Evolutionary conservation across 345 rosid genomes (phyloP).

Genomic region (Capsella bursapastoris): DNA sequence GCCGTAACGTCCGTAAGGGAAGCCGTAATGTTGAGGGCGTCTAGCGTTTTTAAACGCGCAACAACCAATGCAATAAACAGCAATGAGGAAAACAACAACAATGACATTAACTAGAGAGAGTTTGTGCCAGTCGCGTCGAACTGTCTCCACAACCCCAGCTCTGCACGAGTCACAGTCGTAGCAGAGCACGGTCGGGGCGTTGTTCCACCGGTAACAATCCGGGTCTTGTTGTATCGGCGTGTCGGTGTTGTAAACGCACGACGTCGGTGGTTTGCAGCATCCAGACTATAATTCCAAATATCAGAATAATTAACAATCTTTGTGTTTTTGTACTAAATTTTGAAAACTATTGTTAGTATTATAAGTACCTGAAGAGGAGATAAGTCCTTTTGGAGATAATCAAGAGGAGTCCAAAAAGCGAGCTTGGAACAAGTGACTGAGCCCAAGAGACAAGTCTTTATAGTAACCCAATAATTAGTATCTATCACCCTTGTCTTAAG

Average conservation of each 20-base stretch:
- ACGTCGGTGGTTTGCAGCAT: conserved; percentile 94
- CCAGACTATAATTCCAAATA: conserved; percentile 64
- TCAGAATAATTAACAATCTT: neutral
- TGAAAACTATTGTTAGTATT: neutral
- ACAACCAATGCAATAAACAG: conserved; percentile 72
- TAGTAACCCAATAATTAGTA: conserved; percentile 66
- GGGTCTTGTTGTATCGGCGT: conserved; percentile 63
- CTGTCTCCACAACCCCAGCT: conserved; percentile 85
- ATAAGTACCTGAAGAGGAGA: conserved; percentile 74
- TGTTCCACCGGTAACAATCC: conserved; percentile 89
- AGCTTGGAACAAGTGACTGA: conserved; percentile 72
- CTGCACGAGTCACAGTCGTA: conserved; percentile 97
- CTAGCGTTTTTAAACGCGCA: conserved; percentile 81
- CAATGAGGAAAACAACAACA: conserved; percentile 70
- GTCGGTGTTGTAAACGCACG: conserved; percentile 71
- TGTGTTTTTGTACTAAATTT: neutral
- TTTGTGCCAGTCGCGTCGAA: conserved; percentile 85
- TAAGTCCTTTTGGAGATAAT: conserved; percentile 66
- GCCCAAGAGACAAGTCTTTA: conserved; percentile 72
- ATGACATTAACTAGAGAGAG: conserved; percentile 73
- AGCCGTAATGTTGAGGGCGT: conserved; percentile 60
- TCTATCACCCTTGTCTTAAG: conserved; percentile 62
- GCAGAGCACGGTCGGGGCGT: conserved; percentile 59
- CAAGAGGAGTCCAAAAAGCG: conserved; percentile 82
- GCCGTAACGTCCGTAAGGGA: conserved; percentile 65